Base-by-base conservation (phyloP, 73 alveolate species). In the Tetrahymena thermophila region DNA sequence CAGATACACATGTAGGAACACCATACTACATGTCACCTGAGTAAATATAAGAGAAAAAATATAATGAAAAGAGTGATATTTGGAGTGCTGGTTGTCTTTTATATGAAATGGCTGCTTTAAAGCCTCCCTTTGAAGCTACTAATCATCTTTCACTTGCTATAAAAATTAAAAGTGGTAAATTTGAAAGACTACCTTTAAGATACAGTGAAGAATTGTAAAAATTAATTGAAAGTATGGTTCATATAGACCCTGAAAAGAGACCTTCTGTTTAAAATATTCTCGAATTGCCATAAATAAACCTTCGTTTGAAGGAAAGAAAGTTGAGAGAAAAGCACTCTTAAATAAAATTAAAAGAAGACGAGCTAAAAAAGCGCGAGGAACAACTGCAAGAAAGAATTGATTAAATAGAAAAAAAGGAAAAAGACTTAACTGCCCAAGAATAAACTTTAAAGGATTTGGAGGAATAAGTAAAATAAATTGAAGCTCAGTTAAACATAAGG, bases 1-100 rank as follows among this genome's bases (percentile, higher is more conserved):
- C 99, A 15, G 96, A 98, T 95, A 98, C 99, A 25, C 98, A 99
- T 95, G 99, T 99, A n/a, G 99, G 99, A 10, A 99, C 99, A 23
- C 99, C 99, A 0, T 99, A 98, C 96, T 98, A 99, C 96, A 98
- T 98, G 99, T 95, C 98, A 37, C 99, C 99, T 0, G 99, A 98
- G 94, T 98, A 98, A 97, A 98, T 98, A 7, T 97, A 94, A 93
- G 99, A 98, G 94, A 96, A 95, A 50, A 96, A 96, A 94, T 98
- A 98, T 96, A 98, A 98, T 96, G 99, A 99, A 93, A 99, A 98
- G 94, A 97, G 99, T 95, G 99, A 99, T 94, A 98, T 99, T 10
- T 98, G 99, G 99, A 94, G 98, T 89, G 95, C 97, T 58, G 99
- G 99, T 31, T 98, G 99, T 56, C 96, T 98, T 93, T 93, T 99